Base-by-base conservation (phyloP, 257 asterid genomes). In the Ballota nigra region DNA sequence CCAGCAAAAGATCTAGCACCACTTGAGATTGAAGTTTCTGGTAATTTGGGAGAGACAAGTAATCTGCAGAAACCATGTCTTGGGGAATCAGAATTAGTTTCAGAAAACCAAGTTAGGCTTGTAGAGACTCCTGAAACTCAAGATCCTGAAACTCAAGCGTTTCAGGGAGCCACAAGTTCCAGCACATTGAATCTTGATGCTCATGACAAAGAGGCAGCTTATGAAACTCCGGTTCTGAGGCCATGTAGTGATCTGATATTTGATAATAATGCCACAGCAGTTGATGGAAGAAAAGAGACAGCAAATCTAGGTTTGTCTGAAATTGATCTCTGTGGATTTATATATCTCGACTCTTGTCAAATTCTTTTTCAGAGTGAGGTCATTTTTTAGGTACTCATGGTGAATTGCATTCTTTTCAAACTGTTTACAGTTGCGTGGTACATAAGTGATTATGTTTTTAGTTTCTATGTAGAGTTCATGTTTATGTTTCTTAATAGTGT, bases 271-370 rank as follows among this genome's bases (percentile, higher is more conserved):
- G 69, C 65, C 24, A 66, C 71, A 40, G 66, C 75, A 66, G 67
- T 79, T 34, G 67, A 78, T 75, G 81, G 60, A 76, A 58, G 24
- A 49, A 82, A 76, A 49, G 84, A 80, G 75, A 70, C 76, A 33
- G 51, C 60, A 36, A 77, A 60, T 45, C 81, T 72, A 86, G 96
- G 94, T 88, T 78, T 76, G 92, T 78, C 73, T 38, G 65, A 47
- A 38, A 9, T 68, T 59, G 10, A 43, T 47, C 61, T 63, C 61
- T 28, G 52, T 51, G 13, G 36, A 22, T 24, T 11, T 63, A 22
- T 61, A 24, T 67, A 15, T 19, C 28, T 2, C 0, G 6, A 18
- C 28, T 52, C 13, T 71, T 43, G 15, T 69, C 52, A 45, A 63
- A 22, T 24, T 45, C 23, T 56, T 72, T 57, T 29, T 40, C 9